Evolutionary conservation across 2,329 filamentous ascomycete genomes (phyloP).

Genomic region (Cladophialophora exuberans): DNA sequence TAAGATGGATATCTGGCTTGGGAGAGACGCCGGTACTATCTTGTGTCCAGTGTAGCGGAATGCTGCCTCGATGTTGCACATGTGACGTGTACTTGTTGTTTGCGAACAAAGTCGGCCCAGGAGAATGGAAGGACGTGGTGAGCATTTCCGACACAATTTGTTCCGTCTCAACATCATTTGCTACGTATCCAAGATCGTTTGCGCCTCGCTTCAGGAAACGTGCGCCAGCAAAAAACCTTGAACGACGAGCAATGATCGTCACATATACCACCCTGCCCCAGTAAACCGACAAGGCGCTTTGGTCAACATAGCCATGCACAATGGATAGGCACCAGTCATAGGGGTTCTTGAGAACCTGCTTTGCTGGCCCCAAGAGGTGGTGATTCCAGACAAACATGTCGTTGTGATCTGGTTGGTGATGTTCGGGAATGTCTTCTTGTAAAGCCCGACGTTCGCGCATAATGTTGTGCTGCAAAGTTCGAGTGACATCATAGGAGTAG

Average conservation of each 20-base stretch:
- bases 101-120: conserved; percentile 80
- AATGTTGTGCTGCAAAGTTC: conserved; percentile 90
- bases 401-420: conserved; percentile 71
- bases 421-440: conserved; percentile 63
- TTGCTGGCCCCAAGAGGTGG: conserved; percentile 79
- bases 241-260: conserved; percentile 89
- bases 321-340: conserved; percentile 97
- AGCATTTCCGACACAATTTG: conserved; percentile 95
- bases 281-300: conserved; percentile 82
- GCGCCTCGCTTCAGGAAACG: conserved; percentile 92
- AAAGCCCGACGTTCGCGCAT: conserved; percentile 75
- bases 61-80: conserved; percentile 94
- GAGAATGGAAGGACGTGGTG: conserved; percentile 93
- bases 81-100: conserved; percentile 95
- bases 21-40: conserved; percentile 93
- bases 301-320: conserved; percentile 94
- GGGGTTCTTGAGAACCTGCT: conserved; percentile 70
- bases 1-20: conserved; percentile 93
- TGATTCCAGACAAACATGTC: conserved; percentile 99
- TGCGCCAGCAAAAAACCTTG: conserved; percentile 90
- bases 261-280: conserved; percentile 82
- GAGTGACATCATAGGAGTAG: conserved; percentile 95
- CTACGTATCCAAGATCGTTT: conserved; percentile 93
- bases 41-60: conserved; percentile 96
- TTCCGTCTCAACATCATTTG: conserved; percentile 98